Evolutionary conservation across 164 flowering plant genomes (phyloP).

Genomic region (Chimonanthus praecox): DNA sequence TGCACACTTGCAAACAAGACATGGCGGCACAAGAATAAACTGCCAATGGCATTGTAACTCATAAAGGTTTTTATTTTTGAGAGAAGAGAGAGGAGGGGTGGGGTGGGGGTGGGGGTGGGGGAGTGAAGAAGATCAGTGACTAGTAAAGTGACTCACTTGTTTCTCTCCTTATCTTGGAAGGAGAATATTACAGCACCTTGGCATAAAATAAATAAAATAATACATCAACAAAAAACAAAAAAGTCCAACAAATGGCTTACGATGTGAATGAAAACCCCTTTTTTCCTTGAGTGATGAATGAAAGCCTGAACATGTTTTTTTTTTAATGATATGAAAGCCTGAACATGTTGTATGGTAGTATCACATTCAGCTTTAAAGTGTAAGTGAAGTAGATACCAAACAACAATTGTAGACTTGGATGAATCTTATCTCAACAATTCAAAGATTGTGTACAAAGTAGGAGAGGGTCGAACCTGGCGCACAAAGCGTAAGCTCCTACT

Average conservation of each 20-base stretch:
- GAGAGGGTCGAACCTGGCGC: constrained; percentile 61
- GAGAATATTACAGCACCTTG: too few relatives aligned
- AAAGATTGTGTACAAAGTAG: neutral
- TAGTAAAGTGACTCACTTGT: neutral
- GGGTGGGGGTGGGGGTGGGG: too few relatives aligned
- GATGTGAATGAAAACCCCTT: too few relatives aligned
- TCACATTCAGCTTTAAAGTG: neutral
- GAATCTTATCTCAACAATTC: neutral
- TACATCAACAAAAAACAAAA: neutral
- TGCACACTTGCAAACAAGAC: neutral
- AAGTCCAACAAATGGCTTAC: neutral
- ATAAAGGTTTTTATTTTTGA: too few relatives aligned
- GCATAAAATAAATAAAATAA: neutral
- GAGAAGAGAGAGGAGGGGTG: too few relatives aligned
- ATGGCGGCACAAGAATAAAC: too few relatives aligned
- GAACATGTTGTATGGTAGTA: neutral
- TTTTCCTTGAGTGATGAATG: too few relatives aligned
- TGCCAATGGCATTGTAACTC: neutral
- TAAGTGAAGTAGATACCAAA: neutral
- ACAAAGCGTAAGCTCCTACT: constrained; percentile 58
- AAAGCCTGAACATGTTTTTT: too few relatives aligned
- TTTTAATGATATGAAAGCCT: too few relatives aligned
- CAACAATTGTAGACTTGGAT: neutral
- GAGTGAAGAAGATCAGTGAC: too few relatives aligned
- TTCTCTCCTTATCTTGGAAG: neutral